Conservation (phyloP, 179 eudicot genomes). For the Pouteria campechiana region DNA sequence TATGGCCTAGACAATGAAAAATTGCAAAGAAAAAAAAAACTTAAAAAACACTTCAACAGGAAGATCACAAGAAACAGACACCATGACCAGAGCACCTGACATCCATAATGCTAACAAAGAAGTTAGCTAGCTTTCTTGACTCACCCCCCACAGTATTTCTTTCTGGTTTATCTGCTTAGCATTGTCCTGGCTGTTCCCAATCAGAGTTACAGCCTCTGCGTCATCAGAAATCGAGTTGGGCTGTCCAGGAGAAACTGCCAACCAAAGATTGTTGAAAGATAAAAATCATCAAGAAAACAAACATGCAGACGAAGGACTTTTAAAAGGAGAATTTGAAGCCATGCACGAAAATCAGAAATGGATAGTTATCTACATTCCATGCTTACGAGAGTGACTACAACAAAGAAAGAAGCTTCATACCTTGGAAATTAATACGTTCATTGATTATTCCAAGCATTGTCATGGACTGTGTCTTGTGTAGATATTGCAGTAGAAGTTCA, state of each 20-base stretch:
- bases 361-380: no score
- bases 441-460: slow-evolving; percentile 96
- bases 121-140: slow-evolving; percentile 16
- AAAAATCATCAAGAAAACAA: slow-evolving; percentile 5
- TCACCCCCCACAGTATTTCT: slow-evolving; percentile 99
- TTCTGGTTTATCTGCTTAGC: slow-evolving; percentile 82
- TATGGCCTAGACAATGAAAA: no score
- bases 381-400: neutral
- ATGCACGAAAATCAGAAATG: no score
- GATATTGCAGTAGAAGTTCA: slow-evolving; percentile 81
- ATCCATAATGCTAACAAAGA: no score
- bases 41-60: no score
- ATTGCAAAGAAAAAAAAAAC: no score
- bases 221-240: slow-evolving; percentile 81
- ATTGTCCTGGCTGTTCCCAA: slow-evolving; percentile 88
- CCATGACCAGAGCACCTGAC: no score
- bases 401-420: slow-evolving; percentile 18
- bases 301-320: no score
- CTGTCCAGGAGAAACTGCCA: slow-evolving; percentile 84
- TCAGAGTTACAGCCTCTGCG: slow-evolving; percentile 74
- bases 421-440: slow-evolving; percentile 88
- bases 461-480: slow-evolving; percentile 66
- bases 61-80: no score
- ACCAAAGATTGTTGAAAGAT: neutral
- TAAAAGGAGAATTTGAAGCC: neutral